These are phyloP conservation scores for Cyclospora cayetanensis DNA, from an alignment of 169 alveolate species.

Conservation along the genomic window DNA sequence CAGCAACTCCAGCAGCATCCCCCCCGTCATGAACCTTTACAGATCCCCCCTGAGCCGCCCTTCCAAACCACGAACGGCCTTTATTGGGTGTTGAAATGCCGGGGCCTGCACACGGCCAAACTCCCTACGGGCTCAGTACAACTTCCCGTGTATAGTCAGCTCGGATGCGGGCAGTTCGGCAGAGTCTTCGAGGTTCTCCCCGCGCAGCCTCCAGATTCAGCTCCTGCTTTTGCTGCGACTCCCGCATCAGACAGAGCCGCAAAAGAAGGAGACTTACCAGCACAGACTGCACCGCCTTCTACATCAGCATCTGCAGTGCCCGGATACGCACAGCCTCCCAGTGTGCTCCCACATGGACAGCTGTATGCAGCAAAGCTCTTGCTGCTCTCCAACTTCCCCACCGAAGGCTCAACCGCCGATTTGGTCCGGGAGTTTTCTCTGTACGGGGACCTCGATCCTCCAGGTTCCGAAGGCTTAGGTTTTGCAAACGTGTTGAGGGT, in stretches of 20 bases:
- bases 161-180: conserved; percentile 36
- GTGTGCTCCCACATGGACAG: not conserved
- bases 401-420: conserved; percentile 27
- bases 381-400: not conserved
- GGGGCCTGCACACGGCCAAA: not conserved
- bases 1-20: too few relatives aligned
- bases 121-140: not conserved
- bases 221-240: not conserved
- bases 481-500: not conserved
- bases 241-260: not conserved
- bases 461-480: not conserved
- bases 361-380: conserved; percentile 34
- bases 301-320: not conserved
- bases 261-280: not conserved
- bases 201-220: not conserved
- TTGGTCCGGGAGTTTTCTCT: not conserved
- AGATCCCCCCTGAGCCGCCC: conserved; percentile 76
- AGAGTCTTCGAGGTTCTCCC: conserved; percentile 26
- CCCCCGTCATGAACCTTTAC: not conserved
- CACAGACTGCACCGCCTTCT: not conserved
- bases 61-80: not conserved
- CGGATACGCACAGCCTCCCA: not conserved
- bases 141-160: conserved; percentile 5
- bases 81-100: conserved; percentile 42
- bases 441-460: not conserved